phyloP scores from a whole-genome alignment of 352 stramenopile species.

The Phytophthora palmivora region DNA sequence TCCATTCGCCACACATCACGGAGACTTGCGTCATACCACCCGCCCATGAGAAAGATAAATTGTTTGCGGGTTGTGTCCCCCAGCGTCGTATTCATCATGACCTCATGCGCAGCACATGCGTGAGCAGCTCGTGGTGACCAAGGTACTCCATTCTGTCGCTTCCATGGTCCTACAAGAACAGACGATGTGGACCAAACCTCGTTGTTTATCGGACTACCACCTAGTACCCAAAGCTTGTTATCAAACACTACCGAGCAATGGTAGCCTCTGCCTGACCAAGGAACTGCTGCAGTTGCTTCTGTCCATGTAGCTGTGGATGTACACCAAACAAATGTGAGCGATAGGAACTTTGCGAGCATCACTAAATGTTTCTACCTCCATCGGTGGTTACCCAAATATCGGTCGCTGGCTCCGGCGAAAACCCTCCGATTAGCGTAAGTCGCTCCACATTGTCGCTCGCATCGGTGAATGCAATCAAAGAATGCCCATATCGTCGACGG shows the following conservation, averaged over 20 bases:
- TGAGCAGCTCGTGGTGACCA: slow-evolving; percentile 71
- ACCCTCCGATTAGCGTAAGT: slow-evolving; percentile 70
- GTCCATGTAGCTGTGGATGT: slow-evolving; percentile 49
- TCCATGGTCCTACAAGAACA: slow-evolving; percentile 61
- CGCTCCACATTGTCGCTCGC: slow-evolving; percentile 54
- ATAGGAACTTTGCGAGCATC: background rate
- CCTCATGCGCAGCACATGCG: slow-evolving; percentile 58
- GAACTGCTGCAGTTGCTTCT: slow-evolving; percentile 35
- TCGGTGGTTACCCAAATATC: slow-evolving; percentile 79
- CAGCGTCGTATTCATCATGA: slow-evolving; percentile 56
- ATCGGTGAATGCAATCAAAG: slow-evolving; percentile 69
- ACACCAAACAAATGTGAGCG: slow-evolving; percentile 5
- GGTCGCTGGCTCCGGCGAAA: slow-evolving; percentile 75
- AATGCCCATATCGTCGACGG: slow-evolving; percentile 74
- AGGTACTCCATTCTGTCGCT: slow-evolving; percentile 47
- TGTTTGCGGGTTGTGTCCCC: slow-evolving; percentile 58
- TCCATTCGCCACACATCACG: slow-evolving; percentile 83
- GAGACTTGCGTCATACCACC: slow-evolving; percentile 69
- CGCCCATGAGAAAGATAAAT: slow-evolving; percentile 72
- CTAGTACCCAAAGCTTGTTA: slow-evolving; percentile 69
- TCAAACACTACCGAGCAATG: slow-evolving; percentile 78
- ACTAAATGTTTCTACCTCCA: slow-evolving; percentile 60
- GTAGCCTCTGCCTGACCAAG: slow-evolving; percentile 73
- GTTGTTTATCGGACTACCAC: slow-evolving; percentile 81
- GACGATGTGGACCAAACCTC: slow-evolving; percentile 80